Evolutionary conservation across 441 rosid species (phyloP), one percentile per base, ranked within the genome.

Genomic region (Adansonia rubrostipa): DNA sequence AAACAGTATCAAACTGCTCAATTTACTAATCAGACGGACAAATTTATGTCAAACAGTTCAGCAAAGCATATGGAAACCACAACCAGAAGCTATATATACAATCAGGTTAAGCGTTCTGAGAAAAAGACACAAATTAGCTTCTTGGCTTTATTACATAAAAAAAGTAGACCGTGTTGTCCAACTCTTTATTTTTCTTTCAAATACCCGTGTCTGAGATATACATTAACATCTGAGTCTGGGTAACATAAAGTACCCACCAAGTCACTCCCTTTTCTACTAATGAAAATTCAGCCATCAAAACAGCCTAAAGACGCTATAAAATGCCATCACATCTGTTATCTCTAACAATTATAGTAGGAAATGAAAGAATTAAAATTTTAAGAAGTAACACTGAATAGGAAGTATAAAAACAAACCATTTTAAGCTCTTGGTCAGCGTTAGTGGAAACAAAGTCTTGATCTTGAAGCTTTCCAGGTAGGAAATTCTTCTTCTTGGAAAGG

Each of bases 371-470:
- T 3, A 48, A 22, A n/a, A 48, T 9, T 22, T 22, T 3, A 48
- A 48, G 10, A 20, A 69, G 42, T 48, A 24, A 50, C 3, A 70
- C 22, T 11, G 24, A 24, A 48, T 0, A 70, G 56, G 56, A 47
- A 48, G 13, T 50, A 56, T 0, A 56, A 71, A 56, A 74, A 65
- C 85, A 33, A 56, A 92, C 99, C 99, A 93, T 82, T 89, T 93
- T 95, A 83, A 95, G 97, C 83, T 93, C 97, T 48, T 80, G 81
- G 82, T 89, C 94, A 65, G 85, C 86, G 73, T 78, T 81, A 71
- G 72, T 76, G 4, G 90, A 68, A 58, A 77, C 81, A 14, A 86
- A 79, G 69, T 80, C 66, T 60, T 82, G 87, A 63, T 82, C 85
- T 81, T 85, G 88, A 20, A 72, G 69, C 85, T 91, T 92, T 72